Percentiles rank a stretch among this genome's conserved stretches.
Evolutionary conservation across 192 early-diverging fungal species (phyloP).

Genomic region (Podochytrium sp.): DNA sequence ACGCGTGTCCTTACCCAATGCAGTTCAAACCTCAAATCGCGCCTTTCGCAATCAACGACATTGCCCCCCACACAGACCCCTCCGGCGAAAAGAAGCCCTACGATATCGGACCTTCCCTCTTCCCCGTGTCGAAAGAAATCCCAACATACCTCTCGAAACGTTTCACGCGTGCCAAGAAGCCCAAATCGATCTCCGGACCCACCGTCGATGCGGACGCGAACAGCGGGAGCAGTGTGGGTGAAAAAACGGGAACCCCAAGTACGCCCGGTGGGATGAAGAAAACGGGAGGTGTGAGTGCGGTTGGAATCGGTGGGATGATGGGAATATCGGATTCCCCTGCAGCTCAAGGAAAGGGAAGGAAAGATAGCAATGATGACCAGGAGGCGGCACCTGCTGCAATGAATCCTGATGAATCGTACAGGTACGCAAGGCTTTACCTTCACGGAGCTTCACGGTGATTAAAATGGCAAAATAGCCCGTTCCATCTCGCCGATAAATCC

Average conservation of each 20-base stretch:
- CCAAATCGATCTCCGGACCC: background rate
- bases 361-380: slow-evolving; percentile 2
- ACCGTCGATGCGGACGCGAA: background rate
- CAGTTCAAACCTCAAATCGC: background rate
- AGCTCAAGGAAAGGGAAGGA: background rate
- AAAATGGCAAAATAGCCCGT: slow-evolving; percentile 44
- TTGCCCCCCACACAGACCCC: background rate
- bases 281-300: background rate
- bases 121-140: slow-evolving; percentile 7
- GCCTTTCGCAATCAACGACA: background rate
- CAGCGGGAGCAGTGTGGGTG: background rate
- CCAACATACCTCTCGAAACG: slow-evolving; percentile 11
- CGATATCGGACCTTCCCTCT: slow-evolving; percentile 3
- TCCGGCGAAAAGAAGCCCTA: background rate
- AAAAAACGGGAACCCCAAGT: background rate
- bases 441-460: background rate
- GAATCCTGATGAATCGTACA: slow-evolving; percentile 27
- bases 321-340: background rate
- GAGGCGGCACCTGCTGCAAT: slow-evolving; percentile 5
- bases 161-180: slow-evolving; percentile 2
- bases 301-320: background rate
- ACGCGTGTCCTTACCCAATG: background rate
- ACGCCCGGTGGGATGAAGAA: background rate
- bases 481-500: slow-evolving; percentile 39
- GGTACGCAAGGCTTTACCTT: background rate